Evolutionary conservation across 768 basidiomycete genomes (phyloP).

Genomic region (Tylopilus cervinicoccineus): DNA sequence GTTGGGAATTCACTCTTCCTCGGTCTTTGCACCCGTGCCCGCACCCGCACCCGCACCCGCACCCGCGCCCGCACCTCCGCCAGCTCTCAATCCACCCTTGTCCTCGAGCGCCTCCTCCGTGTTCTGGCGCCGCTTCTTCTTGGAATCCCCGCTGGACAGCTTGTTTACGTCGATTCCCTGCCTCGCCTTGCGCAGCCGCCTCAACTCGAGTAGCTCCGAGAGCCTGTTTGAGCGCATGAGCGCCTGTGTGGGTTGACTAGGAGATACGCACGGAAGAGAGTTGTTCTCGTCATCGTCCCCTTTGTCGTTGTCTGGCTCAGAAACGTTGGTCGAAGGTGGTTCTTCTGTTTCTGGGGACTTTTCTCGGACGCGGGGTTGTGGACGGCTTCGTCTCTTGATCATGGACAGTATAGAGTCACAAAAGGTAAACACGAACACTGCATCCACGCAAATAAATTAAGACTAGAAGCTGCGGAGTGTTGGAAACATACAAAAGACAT

Average conservation of each 20-base stretch:
- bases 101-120: conserved; percentile 41
- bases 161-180: conserved; percentile 85
- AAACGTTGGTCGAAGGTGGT: background rate
- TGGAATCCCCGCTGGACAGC: conserved; percentile 78
- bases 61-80: conserved; percentile 11
- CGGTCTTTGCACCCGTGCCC: conserved; percentile 28
- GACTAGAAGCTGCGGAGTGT: background rate
- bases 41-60: background rate
- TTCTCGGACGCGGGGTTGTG: conserved; percentile 55
- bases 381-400: conserved; percentile 75
- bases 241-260: background rate
- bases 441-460: background rate
- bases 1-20: conserved; percentile 45
- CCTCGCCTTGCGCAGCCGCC: conserved; percentile 67
- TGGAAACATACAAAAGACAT: background rate
- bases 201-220: conserved; percentile 79
- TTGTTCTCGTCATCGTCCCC: conserved; percentile 37
- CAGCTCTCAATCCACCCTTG: conserved; percentile 55
- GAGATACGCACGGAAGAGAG: conserved; percentile 46
- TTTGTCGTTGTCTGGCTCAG: conserved; percentile 6
- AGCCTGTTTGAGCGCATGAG: conserved; percentile 40
- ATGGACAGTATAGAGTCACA: conserved; percentile 30
- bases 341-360: conserved; percentile 35
- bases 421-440: no score
- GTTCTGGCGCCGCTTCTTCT: conserved; percentile 61